Conservation (phyloP, 768 basidiomycete species). For the Leccinum disarticulatum region DNA sequence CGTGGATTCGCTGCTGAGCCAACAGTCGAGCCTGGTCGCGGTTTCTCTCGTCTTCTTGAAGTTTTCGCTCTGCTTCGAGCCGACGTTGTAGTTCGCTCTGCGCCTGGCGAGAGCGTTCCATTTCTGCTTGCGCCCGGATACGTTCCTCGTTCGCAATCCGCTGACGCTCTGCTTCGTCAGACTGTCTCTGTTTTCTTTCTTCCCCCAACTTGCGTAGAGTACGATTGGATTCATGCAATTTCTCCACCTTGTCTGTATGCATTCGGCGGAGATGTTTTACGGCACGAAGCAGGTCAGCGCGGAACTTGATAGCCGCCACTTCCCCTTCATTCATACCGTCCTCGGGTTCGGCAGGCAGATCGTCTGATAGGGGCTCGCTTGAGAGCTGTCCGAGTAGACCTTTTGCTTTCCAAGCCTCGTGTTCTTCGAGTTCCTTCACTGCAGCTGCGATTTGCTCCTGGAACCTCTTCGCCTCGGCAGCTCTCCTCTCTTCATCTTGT, state of each 20-base stretch:
- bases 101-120: conserved; percentile 8
- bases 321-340: conserved; percentile 26
- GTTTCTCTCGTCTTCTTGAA: conserved; percentile 5
- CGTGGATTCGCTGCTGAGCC: conserved; percentile 12
- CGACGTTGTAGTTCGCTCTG: conserved; percentile 7
- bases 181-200: conserved; percentile 21
- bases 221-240: conserved; percentile 16
- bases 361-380: not conserved
- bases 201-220: conserved; percentile 26
- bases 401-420: conserved; percentile 7
- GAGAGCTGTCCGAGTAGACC: conserved; percentile 1
- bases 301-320: conserved; percentile 5
- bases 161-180: conserved; percentile 17
- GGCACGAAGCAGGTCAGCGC: conserved; percentile 10
- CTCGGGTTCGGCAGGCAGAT: conserved; percentile 20
- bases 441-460: conserved; percentile 22
- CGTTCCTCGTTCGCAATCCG: conserved; percentile 19
- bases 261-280: conserved; percentile 19
- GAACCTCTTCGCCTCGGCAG: conserved; percentile 15
- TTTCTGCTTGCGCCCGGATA: conserved; percentile 11
- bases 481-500: conserved; percentile 26
- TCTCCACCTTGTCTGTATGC: conserved; percentile 18
- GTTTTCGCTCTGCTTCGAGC: conserved; percentile 9
- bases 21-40: conserved; percentile 8
- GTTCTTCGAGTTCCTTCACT: conserved; percentile 19